These are phyloP conservation scores for Megacollybia marginata DNA, from an alignment of 768 basidiomycete species.

Conservation along the genomic window DNA sequence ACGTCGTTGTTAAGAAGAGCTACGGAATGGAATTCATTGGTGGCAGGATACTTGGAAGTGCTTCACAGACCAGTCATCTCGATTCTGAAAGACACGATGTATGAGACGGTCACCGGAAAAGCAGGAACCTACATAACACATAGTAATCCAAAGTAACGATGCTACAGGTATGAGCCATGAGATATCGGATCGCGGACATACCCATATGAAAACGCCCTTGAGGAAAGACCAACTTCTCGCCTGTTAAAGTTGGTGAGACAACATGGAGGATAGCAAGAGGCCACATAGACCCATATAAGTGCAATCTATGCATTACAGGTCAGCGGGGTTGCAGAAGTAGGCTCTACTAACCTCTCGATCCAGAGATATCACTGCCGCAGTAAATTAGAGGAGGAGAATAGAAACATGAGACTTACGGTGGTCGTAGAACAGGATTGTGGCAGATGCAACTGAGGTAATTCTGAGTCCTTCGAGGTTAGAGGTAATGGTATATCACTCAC, in stretches of 20 bases:
- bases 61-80: not conserved
- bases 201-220: slow-evolving; percentile 20
- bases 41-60: not conserved
- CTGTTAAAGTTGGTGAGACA: slow-evolving; percentile 5
- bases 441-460: not conserved
- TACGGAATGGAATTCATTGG: not conserved
- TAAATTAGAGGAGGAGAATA: not conserved
- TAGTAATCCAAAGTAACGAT: slow-evolving; percentile 20
- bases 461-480: not conserved
- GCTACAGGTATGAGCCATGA: slow-evolving; percentile 7
- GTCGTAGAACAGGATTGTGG: slow-evolving; percentile 6
- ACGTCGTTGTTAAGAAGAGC: not conserved
- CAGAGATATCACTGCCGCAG: slow-evolving; percentile 1
- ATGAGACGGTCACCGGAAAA: not conserved
- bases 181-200: slow-evolving; percentile 2
- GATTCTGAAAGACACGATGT: not conserved
- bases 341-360: slow-evolving; percentile 4
- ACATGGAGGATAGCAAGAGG: not conserved
- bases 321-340: too few relatives aligned
- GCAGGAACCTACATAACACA: slow-evolving; percentile 14
- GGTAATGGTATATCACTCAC: not conserved
- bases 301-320: slow-evolving; percentile 1
- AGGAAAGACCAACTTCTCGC: slow-evolving; percentile 20
- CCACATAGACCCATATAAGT: slow-evolving; percentile 4
- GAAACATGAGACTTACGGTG: not conserved